These are phyloP conservation scores for Raphanus raphanistrum DNA, from an alignment of 345 rosid species.

Conservation along the genomic window DNA sequence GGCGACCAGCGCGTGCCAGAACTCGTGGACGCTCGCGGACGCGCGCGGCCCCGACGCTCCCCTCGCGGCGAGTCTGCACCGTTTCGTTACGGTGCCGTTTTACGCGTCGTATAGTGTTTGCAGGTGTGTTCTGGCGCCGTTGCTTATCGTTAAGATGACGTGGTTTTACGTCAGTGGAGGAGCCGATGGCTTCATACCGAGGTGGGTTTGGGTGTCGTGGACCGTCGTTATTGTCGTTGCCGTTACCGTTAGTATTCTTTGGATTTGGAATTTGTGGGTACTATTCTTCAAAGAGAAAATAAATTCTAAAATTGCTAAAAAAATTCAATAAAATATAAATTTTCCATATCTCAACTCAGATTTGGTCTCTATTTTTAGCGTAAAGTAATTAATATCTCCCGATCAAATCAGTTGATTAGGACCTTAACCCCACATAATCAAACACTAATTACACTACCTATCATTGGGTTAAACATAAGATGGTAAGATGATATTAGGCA, in stretches of 20 bases:
- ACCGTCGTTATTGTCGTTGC: constrained; percentile 58
- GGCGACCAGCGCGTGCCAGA: constrained; percentile 84
- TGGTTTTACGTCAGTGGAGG: constrained; percentile 51
- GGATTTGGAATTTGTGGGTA: constrained; percentile 78
- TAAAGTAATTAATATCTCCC: background rate
- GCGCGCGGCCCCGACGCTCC: constrained; percentile 49
- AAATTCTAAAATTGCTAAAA: constrained; percentile 42
- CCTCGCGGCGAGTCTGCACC: constrained; percentile 51
- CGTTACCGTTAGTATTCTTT: constrained; percentile 64
- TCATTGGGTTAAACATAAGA: background rate
- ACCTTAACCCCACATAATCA: background rate
- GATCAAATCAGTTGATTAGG: background rate
- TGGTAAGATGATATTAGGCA: background rate
- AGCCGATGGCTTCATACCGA: constrained; percentile 62
- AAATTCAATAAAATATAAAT: background rate
- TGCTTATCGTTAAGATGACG: constrained; percentile 58
- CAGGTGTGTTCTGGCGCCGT: constrained; percentile 66
- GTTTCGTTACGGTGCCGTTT: constrained; percentile 58
- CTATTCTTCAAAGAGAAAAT: constrained; percentile 48
- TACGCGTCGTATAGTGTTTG: constrained; percentile 64
- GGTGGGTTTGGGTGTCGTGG: constrained; percentile 93
- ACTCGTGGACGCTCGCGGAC: constrained; percentile 70
- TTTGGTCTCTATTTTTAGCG: background rate
- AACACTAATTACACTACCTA: background rate
- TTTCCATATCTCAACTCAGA: background rate